Percentiles rank a stretch among this genome's conserved stretches.
phyloP scores from a whole-genome alignment of 1,284 basidiomycete genomes.

The Ceratorhiza oryzae-sativae region DNA sequence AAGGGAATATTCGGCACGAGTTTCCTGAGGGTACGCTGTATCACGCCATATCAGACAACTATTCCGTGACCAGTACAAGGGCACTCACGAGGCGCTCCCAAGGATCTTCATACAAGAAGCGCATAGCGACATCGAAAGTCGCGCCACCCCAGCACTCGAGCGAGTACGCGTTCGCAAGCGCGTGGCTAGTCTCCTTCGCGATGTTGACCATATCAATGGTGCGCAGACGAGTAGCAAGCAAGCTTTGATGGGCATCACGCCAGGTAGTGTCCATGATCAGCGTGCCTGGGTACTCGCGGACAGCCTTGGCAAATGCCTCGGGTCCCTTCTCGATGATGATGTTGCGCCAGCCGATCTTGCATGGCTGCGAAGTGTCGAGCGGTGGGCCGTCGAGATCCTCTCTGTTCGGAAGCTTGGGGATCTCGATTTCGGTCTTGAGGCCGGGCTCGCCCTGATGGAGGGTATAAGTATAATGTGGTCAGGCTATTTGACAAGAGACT shows the following conservation, averaged over 20 bases:
- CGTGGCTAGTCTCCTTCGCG: slow-evolving; percentile 96
- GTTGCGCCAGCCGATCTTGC: slow-evolving; percentile 94
- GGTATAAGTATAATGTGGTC: slow-evolving; percentile 19
- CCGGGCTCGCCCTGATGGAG: slow-evolving; percentile 86
- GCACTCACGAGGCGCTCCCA: slow-evolving; percentile 91
- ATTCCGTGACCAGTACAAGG: background rate
- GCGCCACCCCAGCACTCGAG: slow-evolving; percentile 99
- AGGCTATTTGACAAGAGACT: slow-evolving; percentile 40
- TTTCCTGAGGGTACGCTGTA: slow-evolving; percentile 87
- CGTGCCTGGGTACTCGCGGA: slow-evolving; percentile 93
- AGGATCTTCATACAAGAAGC: slow-evolving; percentile 99
- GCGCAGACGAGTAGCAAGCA: slow-evolving; percentile 95
- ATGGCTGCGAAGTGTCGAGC: slow-evolving; percentile 84
- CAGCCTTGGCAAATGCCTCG: slow-evolving; percentile 98
- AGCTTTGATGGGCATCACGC: slow-evolving; percentile 98
- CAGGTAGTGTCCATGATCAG: slow-evolving; percentile 99
- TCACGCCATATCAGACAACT: background rate
- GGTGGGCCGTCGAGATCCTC: slow-evolving; percentile 75
- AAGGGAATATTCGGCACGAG: slow-evolving; percentile 99
- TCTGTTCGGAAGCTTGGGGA: slow-evolving; percentile 82
- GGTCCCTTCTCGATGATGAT: slow-evolving; percentile 98
- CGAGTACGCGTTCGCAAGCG: slow-evolving; percentile 94
- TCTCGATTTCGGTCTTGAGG: slow-evolving; percentile 86
- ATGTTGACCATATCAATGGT: slow-evolving; percentile 99
- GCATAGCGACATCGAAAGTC: slow-evolving; percentile 99